These are phyloP conservation scores for Mortierella sp. DNA, from an alignment of 371 early-diverging fungal genomes.

Conservation along the genomic window DNA sequence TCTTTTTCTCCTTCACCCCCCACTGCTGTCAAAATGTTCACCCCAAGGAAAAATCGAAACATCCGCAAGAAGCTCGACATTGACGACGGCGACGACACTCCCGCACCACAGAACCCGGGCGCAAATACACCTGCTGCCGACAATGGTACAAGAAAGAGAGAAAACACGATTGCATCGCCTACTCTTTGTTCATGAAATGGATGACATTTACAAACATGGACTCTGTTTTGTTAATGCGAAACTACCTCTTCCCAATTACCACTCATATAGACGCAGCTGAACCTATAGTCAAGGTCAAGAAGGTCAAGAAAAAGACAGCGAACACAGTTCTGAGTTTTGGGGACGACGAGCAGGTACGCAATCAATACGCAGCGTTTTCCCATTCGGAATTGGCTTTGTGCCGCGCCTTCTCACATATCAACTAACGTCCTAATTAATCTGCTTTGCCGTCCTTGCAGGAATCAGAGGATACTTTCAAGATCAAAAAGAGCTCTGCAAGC, in stretches of 20 bases:
- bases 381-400: too few species aligned
- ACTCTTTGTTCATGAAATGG: background rate
- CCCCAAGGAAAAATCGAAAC: conserved; percentile 45
- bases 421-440: background rate
- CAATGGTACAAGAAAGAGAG: conserved; percentile 10
- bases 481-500: conserved; percentile 52
- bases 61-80: conserved; percentile 50
- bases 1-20: background rate
- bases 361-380: background rate
- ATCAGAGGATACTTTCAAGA: conserved; percentile 45
- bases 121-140: background rate
- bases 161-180: background rate
- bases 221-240: background rate
- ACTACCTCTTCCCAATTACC: background rate
- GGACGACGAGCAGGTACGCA: conserved; percentile 48
- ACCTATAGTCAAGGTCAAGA: conserved; percentile 26
- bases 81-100: conserved; percentile 26
- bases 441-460: conserved; percentile 15
- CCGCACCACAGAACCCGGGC: background rate
- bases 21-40: conserved; percentile 32
- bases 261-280: background rate
- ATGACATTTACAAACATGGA: background rate
- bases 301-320: conserved; percentile 39
- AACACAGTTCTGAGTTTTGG: conserved; percentile 50
- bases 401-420: background rate